Conservation (phyloP, 768 basidiomycete genomes). For the Leccinum subgranulosum region DNA sequence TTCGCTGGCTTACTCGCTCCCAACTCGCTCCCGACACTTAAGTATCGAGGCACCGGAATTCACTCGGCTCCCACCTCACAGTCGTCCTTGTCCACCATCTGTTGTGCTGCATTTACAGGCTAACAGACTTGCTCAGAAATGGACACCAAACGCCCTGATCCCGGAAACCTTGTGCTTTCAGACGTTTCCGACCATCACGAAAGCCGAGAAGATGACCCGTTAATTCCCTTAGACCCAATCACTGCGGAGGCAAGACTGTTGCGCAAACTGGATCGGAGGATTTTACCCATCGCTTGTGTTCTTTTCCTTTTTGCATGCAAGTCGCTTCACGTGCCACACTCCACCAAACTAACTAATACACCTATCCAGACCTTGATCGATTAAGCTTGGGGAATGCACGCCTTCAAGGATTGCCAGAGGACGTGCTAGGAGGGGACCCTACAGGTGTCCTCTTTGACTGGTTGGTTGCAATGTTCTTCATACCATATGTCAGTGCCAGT, state of each 20-base stretch:
- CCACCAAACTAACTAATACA: not conserved
- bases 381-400: conserved; percentile 82
- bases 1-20: not conserved
- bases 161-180: not conserved
- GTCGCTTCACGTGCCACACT: conserved; percentile 24
- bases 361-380: conserved; percentile 54
- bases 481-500: conserved; percentile 60
- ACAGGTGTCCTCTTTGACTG: conserved; percentile 73
- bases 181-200: conserved; percentile 4
- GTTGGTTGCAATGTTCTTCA: conserved; percentile 75
- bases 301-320: conserved; percentile 75
- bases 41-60: not conserved
- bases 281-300: conserved; percentile 66
- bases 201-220: conserved; percentile 15
- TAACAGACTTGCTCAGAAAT: conserved; percentile 4
- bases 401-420: conserved; percentile 63
- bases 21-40: not conserved
- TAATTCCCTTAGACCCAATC: conserved; percentile 13
- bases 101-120: conserved; percentile 14
- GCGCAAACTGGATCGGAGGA: conserved; percentile 62
- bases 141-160: conserved; percentile 14
- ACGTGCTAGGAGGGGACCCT: conserved; percentile 64
- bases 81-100: conserved; percentile 1
- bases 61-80: not conserved
- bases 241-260: conserved; percentile 52